These are phyloP conservation scores for Scheffersomyces parashehatae DNA, from an alignment of 1,139 yeast species.

Conservation along the genomic window DNA sequence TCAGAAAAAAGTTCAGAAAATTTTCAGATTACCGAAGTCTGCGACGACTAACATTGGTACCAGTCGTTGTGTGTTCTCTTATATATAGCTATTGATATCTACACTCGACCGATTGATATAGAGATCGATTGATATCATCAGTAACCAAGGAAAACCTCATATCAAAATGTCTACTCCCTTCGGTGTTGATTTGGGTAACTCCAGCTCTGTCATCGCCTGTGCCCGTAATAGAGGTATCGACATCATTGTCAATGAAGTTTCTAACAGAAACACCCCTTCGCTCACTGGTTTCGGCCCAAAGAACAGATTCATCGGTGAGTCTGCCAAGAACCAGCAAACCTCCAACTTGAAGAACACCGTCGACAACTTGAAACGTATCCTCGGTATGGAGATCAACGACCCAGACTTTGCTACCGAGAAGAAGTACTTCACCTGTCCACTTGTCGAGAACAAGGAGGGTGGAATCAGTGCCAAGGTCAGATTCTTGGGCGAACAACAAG, in stretches of 20 bases:
- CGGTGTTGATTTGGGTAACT: slow-evolving; percentile 98
- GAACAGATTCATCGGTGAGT: slow-evolving; percentile 91
- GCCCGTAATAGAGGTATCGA: slow-evolving; percentile 99
- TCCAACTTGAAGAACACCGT: slow-evolving; percentile 96
- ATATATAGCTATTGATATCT: too few relatives aligned
- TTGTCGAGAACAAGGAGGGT: slow-evolving; percentile 71
- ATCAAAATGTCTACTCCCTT: slow-evolving; percentile 69
- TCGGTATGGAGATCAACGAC: slow-evolving; percentile 75
- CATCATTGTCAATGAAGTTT: slow-evolving; percentile 96
- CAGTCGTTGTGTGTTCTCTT: too few relatives aligned
- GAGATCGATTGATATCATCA: too few relatives aligned
- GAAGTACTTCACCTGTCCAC: slow-evolving; percentile 68
- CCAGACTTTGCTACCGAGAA: slow-evolving; percentile 79
- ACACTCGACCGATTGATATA: too few relatives aligned
- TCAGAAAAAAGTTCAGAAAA: too few relatives aligned
- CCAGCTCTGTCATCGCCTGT: slow-evolving; percentile 91
- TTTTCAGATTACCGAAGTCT: too few relatives aligned
- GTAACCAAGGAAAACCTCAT: slow-evolving; percentile 2
- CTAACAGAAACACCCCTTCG: slow-evolving; percentile 95
- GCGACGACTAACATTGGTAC: too few relatives aligned
- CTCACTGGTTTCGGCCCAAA: slow-evolving; percentile 90
- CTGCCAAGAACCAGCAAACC: slow-evolving; percentile 94
- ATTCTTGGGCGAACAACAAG: slow-evolving; percentile 75
- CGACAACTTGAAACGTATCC: slow-evolving; percentile 86
- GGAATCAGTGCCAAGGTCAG: slow-evolving; percentile 83